Base-by-base conservation (phyloP, 805 yeast species). In the Teunomyces kruisii region DNA sequence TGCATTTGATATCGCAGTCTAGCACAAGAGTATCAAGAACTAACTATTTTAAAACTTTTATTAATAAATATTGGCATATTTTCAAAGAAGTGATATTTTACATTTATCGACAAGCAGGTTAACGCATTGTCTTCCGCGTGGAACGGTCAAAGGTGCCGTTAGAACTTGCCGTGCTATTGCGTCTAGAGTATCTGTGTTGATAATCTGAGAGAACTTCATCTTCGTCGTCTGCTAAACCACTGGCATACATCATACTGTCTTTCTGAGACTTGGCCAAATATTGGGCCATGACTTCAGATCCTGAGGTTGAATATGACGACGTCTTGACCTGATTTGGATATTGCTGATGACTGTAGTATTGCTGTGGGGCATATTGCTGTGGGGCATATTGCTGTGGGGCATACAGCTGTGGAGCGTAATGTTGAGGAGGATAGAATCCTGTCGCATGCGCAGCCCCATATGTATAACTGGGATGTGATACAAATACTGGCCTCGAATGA, bases 241-340 rank as follows among this genome's bases (percentile, higher is more conserved):
- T 59, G 6, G 69, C 68, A 59, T 80, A 82, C 47, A 79, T 60
- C 56, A 78, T 62, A 38, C 75, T 74, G 9, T 84, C 84, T 48
- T 81, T 84, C 53, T 83, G 87, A 5, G 84, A 70, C 58, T 81
- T 86, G n/a, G 88, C 86, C 53, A 85, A 68, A 57, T 84, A 85
- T 57, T 84, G 89, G 0, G 88, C 84, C 88, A 85, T 83, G 9
- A 85, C 88, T 53, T 82, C 86, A 0, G 87, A 81, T 2, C 90
- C 89, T 6, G 84, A 65, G 9, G 64, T 49, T 8, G 58, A 47
- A 40, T 46, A 43, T 15, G 26, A 49, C 17, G 32, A 49, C 17
- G 32, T 42, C 40, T 52, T 51, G 31, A 33, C 15, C n/a, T 36
- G 40, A 24, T 47, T 40, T 13, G 44, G 50, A 22, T 40, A 44